Evolutionary conservation across 768 basidiomycete genomes (phyloP).

Genomic region (Hypsizygus marmoreus): DNA sequence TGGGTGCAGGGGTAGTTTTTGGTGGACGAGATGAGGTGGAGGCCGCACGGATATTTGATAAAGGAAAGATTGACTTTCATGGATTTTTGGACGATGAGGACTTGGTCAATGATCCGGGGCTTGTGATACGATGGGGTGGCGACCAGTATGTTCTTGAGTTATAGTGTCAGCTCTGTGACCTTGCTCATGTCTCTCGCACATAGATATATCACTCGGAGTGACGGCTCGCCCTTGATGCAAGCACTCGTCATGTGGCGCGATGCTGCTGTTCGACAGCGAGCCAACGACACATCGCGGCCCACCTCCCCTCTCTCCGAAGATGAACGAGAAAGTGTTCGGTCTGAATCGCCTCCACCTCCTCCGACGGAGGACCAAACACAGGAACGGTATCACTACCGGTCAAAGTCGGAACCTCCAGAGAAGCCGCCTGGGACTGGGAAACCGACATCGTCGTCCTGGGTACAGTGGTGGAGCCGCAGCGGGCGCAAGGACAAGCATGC

Average conservation of each 20-base stretch:
- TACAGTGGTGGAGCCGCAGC: slow-evolving; percentile 81
- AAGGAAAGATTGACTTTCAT: slow-evolving; percentile 64
- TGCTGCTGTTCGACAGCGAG: slow-evolving; percentile 33
- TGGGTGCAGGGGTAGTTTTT: slow-evolving; percentile 25
- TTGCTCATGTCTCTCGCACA: background rate
- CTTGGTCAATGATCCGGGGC: slow-evolving; percentile 58
- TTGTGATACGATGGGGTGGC: slow-evolving; percentile 76
- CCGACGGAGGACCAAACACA: slow-evolving; percentile 22
- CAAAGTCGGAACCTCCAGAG: slow-evolving; percentile 44
- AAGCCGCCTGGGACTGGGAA: slow-evolving; percentile 31
- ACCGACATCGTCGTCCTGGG: slow-evolving; percentile 72
- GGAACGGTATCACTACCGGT: slow-evolving; percentile 27
- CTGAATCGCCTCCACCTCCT: slow-evolving; percentile 24
- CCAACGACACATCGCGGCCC: slow-evolving; percentile 30
- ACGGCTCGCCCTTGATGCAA: slow-evolving; percentile 74
- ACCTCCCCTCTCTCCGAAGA: slow-evolving; percentile 36
- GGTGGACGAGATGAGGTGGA: slow-evolving; percentile 50
- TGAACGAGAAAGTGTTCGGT: slow-evolving; percentile 27
- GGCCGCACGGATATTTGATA: slow-evolving; percentile 54
- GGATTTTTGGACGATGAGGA: slow-evolving; percentile 65
- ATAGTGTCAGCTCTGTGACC: background rate
- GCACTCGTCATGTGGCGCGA: slow-evolving; percentile 74
- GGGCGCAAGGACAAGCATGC: slow-evolving; percentile 31
- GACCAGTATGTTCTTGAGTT: slow-evolving; percentile 51
- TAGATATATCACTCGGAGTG: slow-evolving; percentile 78